Base-by-base conservation (phyloP, 2,329 filamentous ascomycete genomes). In the Nigrograna mackinnonii region DNA sequence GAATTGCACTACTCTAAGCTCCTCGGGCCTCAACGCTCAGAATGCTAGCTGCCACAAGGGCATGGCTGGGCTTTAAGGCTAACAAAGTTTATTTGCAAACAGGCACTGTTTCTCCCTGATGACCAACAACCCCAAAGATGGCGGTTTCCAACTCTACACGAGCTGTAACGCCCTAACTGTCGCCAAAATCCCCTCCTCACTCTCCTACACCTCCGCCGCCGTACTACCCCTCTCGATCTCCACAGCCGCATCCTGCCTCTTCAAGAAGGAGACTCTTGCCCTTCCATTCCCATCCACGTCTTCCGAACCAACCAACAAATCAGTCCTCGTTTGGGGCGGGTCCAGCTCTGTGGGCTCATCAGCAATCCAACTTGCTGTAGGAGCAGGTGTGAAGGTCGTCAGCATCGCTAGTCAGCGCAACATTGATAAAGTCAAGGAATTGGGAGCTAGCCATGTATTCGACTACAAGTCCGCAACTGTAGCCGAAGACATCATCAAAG, bases 241-340 rank as follows among this genome's bases (percentile, higher is more conserved):
- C 18, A 76, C 74, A 4, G 72, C 73, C 13, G 58, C 69, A 14
- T 57, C 62, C n/a, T 69, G 66, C 19, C 67, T 77, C 12, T 76
- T 70, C 61, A 62, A 65, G 44, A 56, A 62, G 16, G 57, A 64
- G 28, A 57, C 66, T 28, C 64, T 76, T 7, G 66, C 58, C 6
- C 62, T 76, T 4, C 62, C 69, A 0, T 54, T 64, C 24, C 72
- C 74, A 0, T 67, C 70, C 2, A 49, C 65, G 11, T 56, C 53
- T 34, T 46, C 63, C 6, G 53, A 62, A 18, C 35, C 41, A 4
- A 35, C 43, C 7, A 58, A 61, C 32, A 73, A 73, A 54, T 67
- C 66, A 4, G 56, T 75, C 11, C 50, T 80, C 4, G 57, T 80
- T 12, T 81, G 76, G 74, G 78, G 78, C n/a, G 79, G 78, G 0